phyloP scores from a whole-genome alignment of 805 yeast genomes.

The Cyberlindnera euphorbiae region DNA sequence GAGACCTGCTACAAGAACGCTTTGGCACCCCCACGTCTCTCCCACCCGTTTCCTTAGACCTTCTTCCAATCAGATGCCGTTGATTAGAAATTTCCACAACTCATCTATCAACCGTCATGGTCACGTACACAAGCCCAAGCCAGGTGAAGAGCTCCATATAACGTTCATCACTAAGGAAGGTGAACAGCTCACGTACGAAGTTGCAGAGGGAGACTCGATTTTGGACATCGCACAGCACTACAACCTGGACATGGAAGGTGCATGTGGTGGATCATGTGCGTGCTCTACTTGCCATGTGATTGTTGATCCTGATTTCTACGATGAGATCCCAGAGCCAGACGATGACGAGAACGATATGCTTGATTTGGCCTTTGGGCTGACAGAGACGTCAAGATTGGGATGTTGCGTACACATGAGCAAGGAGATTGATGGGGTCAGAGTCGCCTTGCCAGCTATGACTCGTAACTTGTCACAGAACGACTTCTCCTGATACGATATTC shows the following conservation, averaged over 20 bases:
- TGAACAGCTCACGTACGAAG: slow-evolving; percentile 73
- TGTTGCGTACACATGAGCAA: slow-evolving; percentile 90
- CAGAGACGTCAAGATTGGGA: slow-evolving; percentile 94
- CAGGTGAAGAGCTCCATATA: slow-evolving; percentile 85
- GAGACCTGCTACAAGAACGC: not conserved
- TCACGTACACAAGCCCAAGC: slow-evolving; percentile 83
- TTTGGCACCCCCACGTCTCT: not conserved
- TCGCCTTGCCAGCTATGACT: slow-evolving; percentile 97
- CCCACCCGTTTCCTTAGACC: not conserved
- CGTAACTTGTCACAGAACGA: slow-evolving; percentile 83
- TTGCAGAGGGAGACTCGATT: slow-evolving; percentile 85
- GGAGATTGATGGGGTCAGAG: slow-evolving; percentile 88
- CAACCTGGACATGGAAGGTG: slow-evolving; percentile 94
- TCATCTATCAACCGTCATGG: slow-evolving; percentile 50
- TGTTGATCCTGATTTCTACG: slow-evolving; percentile 92
- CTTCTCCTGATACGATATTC: slow-evolving; percentile 41
- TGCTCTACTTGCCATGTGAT: slow-evolving; percentile 97
- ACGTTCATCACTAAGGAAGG: slow-evolving; percentile 94
- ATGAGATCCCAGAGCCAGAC: slow-evolving; percentile 86
- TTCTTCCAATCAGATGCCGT: slow-evolving; percentile 15
- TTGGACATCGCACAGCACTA: slow-evolving; percentile 94
- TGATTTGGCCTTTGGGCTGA: slow-evolving; percentile 93
- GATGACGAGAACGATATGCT: slow-evolving; percentile 99
- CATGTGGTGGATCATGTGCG: slow-evolving; percentile 99
- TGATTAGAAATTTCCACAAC: slow-evolving; percentile 28